Percentiles rank a stretch among this genome's conserved stretches.
These are phyloP conservation scores for Leptographium flavum DNA, from an alignment of 2,329 filamentous ascomycete species.

Conservation along the genomic window DNA sequence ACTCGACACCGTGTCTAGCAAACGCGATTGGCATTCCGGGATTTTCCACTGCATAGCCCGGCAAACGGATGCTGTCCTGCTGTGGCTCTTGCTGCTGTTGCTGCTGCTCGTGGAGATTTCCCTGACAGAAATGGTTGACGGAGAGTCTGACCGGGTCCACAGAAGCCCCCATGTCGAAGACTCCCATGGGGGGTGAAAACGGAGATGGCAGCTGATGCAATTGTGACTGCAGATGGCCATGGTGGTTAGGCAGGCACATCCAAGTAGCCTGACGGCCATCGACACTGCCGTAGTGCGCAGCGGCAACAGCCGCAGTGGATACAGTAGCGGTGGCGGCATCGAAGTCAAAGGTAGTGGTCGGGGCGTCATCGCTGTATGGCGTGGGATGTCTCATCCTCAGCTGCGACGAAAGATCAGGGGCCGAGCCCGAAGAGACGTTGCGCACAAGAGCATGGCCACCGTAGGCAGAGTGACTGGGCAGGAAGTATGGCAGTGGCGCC, in stretches of 20 bases:
- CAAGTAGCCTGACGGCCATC: neutral
- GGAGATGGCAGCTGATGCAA: neutral
- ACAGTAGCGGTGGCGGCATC: conserved; percentile 5
- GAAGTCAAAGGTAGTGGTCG: conserved; percentile 16
- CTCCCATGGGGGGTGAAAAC: conserved; percentile 1
- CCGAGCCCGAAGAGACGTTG: neutral
- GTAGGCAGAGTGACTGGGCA: conserved; percentile 14
- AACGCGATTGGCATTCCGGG: neutral
- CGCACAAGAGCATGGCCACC: conserved; percentile 11
- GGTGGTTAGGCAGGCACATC: neutral
- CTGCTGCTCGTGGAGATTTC: neutral
- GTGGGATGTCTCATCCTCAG: conserved; percentile 28
- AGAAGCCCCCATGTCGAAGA: neutral
- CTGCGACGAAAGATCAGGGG: conserved; percentile 17
- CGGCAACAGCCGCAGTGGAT: neutral
- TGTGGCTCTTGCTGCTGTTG: neutral
- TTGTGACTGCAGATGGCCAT: neutral
- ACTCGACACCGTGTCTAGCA: neutral
- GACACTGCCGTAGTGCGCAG: neutral
- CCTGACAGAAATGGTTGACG: neutral
- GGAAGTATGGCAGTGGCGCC: neutral
- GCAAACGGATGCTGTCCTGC: neutral
- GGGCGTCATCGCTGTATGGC: conserved; percentile 34
- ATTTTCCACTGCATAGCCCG: neutral
- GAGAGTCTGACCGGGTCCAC: neutral